Conservation (phyloP, 116 monocot species). For the Iris pallida region DNA sequence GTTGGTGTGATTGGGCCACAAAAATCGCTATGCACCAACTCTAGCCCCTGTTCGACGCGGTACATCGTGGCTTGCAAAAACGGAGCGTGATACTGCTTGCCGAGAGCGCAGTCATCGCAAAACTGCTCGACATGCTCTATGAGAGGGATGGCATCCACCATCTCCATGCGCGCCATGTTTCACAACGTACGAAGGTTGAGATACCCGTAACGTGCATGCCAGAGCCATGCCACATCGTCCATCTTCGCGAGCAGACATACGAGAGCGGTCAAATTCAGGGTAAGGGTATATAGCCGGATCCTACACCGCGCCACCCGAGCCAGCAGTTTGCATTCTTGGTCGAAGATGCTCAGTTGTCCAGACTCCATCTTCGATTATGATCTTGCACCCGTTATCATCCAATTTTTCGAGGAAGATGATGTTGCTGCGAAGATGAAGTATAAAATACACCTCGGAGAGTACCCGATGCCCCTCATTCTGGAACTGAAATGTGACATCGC, state of each 20-base stretch:
- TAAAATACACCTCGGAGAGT: background rate
- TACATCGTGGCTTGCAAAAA: background rate
- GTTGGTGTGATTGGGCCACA: constrained; percentile 4
- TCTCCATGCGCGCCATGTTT: background rate
- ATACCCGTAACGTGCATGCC: constrained; percentile 7
- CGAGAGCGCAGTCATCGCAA: background rate
- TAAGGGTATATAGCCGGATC: background rate
- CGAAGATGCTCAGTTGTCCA: background rate
- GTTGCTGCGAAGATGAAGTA: background rate
- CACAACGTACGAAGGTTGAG: background rate
- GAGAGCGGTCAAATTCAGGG: background rate
- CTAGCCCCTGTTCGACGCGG: background rate
- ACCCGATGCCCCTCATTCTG: background rate
- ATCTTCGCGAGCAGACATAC: background rate
- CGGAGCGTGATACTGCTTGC: background rate
- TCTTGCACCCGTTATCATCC: constrained; percentile 4
- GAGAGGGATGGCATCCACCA: background rate
- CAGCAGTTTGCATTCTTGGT: background rate
- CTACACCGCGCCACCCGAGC: background rate
- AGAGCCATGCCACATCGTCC: background rate
- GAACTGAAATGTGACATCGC: background rate
- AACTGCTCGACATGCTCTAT: background rate
- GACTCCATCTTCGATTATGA: background rate
- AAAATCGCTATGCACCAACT: background rate
- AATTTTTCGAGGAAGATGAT: background rate